Evolutionary conservation across 2,329 filamentous ascomycete genomes (phyloP), one percentile per base, ranked within the genome.

Genomic region (Diaporthe sp.): DNA sequence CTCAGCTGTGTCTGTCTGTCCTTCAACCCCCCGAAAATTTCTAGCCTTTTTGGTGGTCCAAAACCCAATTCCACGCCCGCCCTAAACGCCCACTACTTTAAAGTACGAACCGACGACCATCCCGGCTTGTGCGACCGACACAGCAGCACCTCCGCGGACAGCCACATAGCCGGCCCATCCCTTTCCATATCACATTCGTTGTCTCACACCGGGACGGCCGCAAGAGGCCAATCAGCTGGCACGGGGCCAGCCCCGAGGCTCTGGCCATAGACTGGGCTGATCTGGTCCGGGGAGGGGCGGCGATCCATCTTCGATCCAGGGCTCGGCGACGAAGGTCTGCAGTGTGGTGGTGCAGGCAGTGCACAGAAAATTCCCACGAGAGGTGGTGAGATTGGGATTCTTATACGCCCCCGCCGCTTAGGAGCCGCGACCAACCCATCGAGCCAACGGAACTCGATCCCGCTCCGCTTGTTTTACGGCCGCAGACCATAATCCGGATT

Each of bases 391-490:
- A 69, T 25, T 25, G 28, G 57, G 25, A 69, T 25, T 25, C 65
- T 67, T 31, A 22, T 37, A 53, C 58, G 39, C 22, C 46, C 25
- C 25, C 13, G 25, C 53, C 19, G 22, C 39, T 25, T 37, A 42
- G 22, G 61, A 70, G 69, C 61, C 55, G 51, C 62, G 65, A 70
- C 46, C 46, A 46, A 25, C 62, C 31, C 73, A 61, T 57, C 46
- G 67, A 37, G 37, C 75, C 13, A 58, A 13, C 37, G 25, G 19
- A 17, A 39, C 39, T 55, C 19, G 28, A 70, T 53, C 46, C 31
- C 46, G n/a, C 46, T 53, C 65, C 65, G 65, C 46, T 53, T 25
- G 25, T 28, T 42, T 39, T 31, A 68, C 73, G 49, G 53, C 37
- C 49, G 10, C 12, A 58, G 39, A 49, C 13, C 71, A 39, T 19